phyloP scores from a whole-genome alignment of 768 basidiomycete species.

The Fomitopsis pulvina region DNA sequence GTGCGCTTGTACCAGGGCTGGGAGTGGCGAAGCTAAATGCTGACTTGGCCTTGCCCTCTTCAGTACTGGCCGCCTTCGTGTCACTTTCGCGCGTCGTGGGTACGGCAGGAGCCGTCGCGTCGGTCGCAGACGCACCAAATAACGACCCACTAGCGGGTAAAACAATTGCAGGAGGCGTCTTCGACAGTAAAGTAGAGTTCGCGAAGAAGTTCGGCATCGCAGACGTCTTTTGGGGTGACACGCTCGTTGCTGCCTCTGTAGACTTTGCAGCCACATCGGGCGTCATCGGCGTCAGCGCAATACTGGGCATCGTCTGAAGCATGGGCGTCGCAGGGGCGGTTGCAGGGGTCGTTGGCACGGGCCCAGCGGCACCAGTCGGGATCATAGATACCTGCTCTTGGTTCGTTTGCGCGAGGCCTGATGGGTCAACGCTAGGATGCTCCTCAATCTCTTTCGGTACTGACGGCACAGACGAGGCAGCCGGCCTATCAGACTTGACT shows the following conservation, averaged over 20 bases:
- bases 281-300: slow-evolving; percentile 24
- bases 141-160: slow-evolving; percentile 5
- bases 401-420: background rate
- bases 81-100: no score
- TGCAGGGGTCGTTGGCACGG: slow-evolving; percentile 11
- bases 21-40: no score
- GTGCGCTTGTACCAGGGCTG: no score
- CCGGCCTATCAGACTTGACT: background rate
- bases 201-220: slow-evolving; percentile 62
- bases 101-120: background rate
- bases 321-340: slow-evolving; percentile 9
- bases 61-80: no score
- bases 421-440: background rate
- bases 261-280: slow-evolving; percentile 13
- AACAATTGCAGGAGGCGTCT: slow-evolving; percentile 18
- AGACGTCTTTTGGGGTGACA: slow-evolving; percentile 8
- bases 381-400: background rate
- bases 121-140: background rate
- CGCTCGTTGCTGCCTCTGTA: background rate
- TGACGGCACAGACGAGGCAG: background rate
- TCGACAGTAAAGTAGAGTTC: slow-evolving; percentile 40
- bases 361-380: background rate
- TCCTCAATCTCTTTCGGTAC: background rate
- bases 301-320: slow-evolving; percentile 17
- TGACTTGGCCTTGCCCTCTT: no score